Base-by-base conservation (phyloP, 352 stramenopile genomes). In the Pythium rhizo-oryzae region DNA sequence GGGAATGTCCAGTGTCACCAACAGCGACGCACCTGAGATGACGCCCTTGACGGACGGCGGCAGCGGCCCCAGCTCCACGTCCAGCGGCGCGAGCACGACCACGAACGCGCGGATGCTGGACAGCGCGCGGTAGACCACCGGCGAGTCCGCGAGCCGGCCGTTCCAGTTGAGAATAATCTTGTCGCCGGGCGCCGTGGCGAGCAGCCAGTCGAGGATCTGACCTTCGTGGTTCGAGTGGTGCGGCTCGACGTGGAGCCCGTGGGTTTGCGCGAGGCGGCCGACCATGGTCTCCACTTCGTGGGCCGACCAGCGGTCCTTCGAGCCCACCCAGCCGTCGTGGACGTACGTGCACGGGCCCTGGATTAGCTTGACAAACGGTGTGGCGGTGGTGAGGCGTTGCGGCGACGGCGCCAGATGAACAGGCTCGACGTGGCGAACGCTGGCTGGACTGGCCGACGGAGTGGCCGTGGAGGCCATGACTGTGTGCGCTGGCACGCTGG, bases 151-250 rank as follows among this genome's bases (percentile, higher is more conserved):
- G 16, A 86, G 60, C 11, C 62, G 65, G 8, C 62, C 72, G 55
- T 78, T 79, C 77, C 77, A 87, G 37, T 69, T 81, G 37, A 89
- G 35, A 8, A 89, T 68, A 37, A 89, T 65, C 25, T 73, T 59
- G 21, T 60, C 67, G 4, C 39, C 28, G 8, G 62, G 44, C 11
- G 56, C 28, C 5, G 73, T 53, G 6, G 21, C 41, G 19, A 80
- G 71, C 19, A 80, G 50, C 67, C 56, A 76, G 47, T 80, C 70
- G 24, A 80, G 47, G 41, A 78, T 76, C 33, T 80, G 49, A 24
- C 70, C 70, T 71, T 80, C 74, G 50, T 68, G 50, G 55, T 80
- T 80, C 21, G 71, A 74, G 43, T 80, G 59, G 28, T 44, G 56
- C 11, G 53, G 67, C 19, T 28, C 43, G 13, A 76, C 23, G 12